These are phyloP conservation scores for Phylloboletellus chloephorus DNA, from an alignment of 1,284 basidiomycete genomes.

Conservation along the genomic window DNA sequence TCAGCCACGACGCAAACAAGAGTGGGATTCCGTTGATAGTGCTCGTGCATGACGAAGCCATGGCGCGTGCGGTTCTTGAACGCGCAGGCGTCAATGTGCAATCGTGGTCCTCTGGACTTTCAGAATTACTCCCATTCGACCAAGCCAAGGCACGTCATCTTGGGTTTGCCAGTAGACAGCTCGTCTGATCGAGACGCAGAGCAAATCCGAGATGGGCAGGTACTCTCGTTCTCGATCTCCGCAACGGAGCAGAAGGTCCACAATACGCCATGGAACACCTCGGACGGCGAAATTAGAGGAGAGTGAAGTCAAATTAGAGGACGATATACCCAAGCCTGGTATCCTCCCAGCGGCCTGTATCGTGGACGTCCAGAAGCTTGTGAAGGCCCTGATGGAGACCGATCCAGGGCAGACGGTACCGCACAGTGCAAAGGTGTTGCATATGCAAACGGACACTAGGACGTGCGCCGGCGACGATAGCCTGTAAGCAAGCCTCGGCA, in stretches of 20 bases:
- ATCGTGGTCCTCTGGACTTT: slow-evolving; percentile 23
- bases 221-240: slow-evolving; percentile 9
- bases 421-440: slow-evolving; percentile 22
- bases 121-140: slow-evolving; percentile 13
- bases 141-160: slow-evolving; percentile 6
- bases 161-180: not conserved
- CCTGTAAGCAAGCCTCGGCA: slow-evolving; percentile 18
- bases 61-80: slow-evolving; percentile 24
- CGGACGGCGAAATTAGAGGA: not conserved
- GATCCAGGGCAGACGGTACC: slow-evolving; percentile 22
- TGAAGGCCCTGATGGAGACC: slow-evolving; percentile 25
- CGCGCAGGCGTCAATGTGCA: slow-evolving; percentile 21
- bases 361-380: slow-evolving; percentile 28
- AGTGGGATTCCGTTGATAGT: slow-evolving; percentile 25
- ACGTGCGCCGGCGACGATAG: slow-evolving; percentile 32
- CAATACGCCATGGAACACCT: not conserved
- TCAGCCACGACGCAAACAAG: slow-evolving; percentile 19
- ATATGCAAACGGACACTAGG: slow-evolving; percentile 26
- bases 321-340: not conserved
- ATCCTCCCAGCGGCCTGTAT: slow-evolving; percentile 11
- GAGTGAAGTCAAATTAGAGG: not conserved
- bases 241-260: not conserved
- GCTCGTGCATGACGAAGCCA: slow-evolving; percentile 30
- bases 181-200: slow-evolving; percentile 8
- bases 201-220: slow-evolving; percentile 1